Base-by-base conservation (phyloP, 202 grass and related monocot genomes). In the Schoenoplectus triqueter region DNA sequence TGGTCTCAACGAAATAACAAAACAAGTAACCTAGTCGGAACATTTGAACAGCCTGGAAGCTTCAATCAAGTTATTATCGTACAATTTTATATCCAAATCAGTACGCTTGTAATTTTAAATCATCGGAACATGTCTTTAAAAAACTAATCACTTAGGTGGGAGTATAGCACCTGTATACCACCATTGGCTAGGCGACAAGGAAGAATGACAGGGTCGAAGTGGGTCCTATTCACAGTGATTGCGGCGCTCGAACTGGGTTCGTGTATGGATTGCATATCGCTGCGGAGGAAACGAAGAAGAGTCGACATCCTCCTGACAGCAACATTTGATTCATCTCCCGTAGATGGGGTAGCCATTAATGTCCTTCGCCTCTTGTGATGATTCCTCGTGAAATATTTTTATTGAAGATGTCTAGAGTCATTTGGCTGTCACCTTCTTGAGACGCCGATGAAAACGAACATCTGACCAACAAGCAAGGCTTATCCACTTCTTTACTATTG, bases 81-180 rank as follows among this genome's bases (percentile, higher is more conserved):
- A 31, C 65, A 66, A 40, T 13, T 42, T 14, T 40, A 10, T 66
- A 39, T 40, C 22, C 17, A 67, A 67, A 67, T 10, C 9, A 67
- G 31, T 14, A 41, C 22, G 10, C 5, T 10, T 14, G 65, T 14
- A 67, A 67, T 67, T 31, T 21, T 60, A 3, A 22, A 65, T 65
- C 7, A 65, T 65, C 19, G 7, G 6, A 64, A 64, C 6, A 60
- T 21, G 1, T 11, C 2, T 69, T 15, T 69, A 1, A 66, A 6
- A 66, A 45, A 44, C 44, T 42, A 69, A 69, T 44, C 66, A 69
- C 39, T 0, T 6, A 44, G 39, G 8, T 70, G 14, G 15, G 15
- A 70, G 68, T 6, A 71, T 14, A 18, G 69, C 45, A 73, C 69
- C 45, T 73, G 69, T 20, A 73, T 73, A 50, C 69, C 69, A 48